Evolutionary conservation across 495 filamentous ascomycete genomes (phyloP), one percentile per base, ranked within the genome.

Genomic region (Acidiella bohemica): DNA sequence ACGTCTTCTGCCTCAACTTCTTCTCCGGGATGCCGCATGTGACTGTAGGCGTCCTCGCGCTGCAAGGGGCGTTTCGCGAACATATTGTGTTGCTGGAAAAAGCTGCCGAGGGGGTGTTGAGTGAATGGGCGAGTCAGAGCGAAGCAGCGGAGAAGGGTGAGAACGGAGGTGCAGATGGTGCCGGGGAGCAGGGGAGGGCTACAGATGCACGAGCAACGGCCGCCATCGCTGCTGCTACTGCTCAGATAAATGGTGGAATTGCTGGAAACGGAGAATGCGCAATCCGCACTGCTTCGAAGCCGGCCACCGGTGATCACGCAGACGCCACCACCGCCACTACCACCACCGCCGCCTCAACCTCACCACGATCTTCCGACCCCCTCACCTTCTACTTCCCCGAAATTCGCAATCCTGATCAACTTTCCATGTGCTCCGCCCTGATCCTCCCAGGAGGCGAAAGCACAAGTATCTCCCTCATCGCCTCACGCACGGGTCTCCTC

Each of bases 361-460:
- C 13, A 3, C 23, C 25, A 5, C 24, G 4, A 9, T 12, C 7
- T 12, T 33, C 37, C 16, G 8, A 10, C 24, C 17, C 13, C 27
- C 18, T 18, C 29, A 50, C 46, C 42, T 32, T 36, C 54, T 53
- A 64, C 47, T 77, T 84, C 65, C 49, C 53, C 43, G 80, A 93
- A 56, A 80, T 97, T 32, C 81, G 87, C 38, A 96, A 78, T 22
- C 59, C 72, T 13, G 58, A 66, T 8, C 71, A 93, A 45, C 70
- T 97, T 11, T 63, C 67, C 9, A 51, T 44, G 51, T 94, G 86
- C 64, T 76, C 86, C 55, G 90, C 78, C 2, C 67, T 97, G 16
- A 74, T 97, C 49, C 70, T 97, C 45, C 90, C 92, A 5, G 90
- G 90, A 29, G 92, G 90, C 42, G 90, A 97, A 55, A 93, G 84